These are phyloP conservation scores for Vaccinium corymbosum DNA, from an alignment of 148 eudicot genomes.

Conservation along the genomic window DNA sequence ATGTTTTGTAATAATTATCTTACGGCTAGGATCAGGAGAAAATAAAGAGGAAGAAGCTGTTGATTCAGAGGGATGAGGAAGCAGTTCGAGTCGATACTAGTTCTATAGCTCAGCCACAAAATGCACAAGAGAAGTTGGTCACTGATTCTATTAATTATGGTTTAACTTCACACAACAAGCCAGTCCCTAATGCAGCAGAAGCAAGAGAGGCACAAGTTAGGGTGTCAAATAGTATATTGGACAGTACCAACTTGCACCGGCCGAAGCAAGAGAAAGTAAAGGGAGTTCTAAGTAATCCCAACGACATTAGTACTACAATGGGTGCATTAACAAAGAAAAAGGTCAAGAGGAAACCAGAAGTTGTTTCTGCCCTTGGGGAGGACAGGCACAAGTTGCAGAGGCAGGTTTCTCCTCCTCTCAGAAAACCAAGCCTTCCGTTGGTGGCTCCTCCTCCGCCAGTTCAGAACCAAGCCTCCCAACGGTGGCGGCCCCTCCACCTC, in stretches of 20 bases:
- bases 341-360: conserved; percentile 63
- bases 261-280: conserved; percentile 63
- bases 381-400: conserved; percentile 47
- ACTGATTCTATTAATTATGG: conserved; percentile 31
- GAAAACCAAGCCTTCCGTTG: conserved; percentile 28
- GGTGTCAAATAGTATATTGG: conserved; percentile 28
- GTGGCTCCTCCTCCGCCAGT: conserved; percentile 19
- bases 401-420: conserved; percentile 30
- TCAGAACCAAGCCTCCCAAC: not conserved
- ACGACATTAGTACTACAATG: conserved; percentile 17
- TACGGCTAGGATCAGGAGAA: conserved; percentile 57
- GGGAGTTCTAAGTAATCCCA: conserved; percentile 35
- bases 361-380: conserved; percentile 34
- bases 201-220: conserved; percentile 14
- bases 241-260: conserved; percentile 28
- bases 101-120: conserved; percentile 38
- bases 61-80: conserved; percentile 40
- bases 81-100: conserved; percentile 37
- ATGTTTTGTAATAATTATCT: not conserved
- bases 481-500: not conserved
- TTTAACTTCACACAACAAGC: conserved; percentile 16
- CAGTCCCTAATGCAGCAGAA: conserved; percentile 19
- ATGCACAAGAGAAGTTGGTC: conserved; percentile 33
- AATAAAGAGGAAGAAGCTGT: conserved; percentile 57
- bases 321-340: conserved; percentile 58